A percentile compares a stretch with the other conserved stretches of the same genome.
Conservation (phyloP, 495 filamentous ascomycete species). For the Neurospora pannonica region DNA sequence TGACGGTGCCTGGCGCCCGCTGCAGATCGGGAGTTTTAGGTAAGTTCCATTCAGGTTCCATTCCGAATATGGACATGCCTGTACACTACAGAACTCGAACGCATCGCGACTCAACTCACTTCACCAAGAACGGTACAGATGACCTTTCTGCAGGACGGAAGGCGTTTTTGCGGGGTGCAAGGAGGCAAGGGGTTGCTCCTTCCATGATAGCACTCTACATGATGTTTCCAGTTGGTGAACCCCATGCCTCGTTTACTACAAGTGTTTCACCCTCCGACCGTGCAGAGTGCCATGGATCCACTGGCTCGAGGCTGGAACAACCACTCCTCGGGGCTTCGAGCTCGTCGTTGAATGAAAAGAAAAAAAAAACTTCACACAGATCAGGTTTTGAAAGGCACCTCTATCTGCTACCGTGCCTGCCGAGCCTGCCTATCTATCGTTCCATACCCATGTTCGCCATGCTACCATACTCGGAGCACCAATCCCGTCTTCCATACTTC, state of each 20-base stretch:
- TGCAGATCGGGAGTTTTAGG: neutral
- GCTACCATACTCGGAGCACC: neutral
- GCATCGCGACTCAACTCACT: neutral
- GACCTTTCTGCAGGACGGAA: neutral
- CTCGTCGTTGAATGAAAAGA: neutral
- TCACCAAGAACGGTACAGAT: neutral
- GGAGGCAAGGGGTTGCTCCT: neutral
- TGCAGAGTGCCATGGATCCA: neutral
- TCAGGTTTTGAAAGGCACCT: neutral
- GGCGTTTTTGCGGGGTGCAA: neutral
- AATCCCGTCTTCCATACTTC: neutral
- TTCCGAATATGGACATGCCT: neutral
- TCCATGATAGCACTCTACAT: neutral
- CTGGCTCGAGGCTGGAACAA: neutral
- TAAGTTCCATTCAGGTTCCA: neutral
- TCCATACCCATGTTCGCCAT: neutral
- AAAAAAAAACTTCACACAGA: neutral
- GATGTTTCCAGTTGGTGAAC: neutral
- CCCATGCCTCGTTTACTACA: neutral
- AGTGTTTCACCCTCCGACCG: neutral
- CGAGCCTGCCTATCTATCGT: neutral
- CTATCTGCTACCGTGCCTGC: neutral
- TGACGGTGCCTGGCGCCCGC: neutral
- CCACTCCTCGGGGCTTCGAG: neutral
- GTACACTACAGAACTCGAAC: neutral